These are phyloP conservation scores for Paecilomyces variotii DNA, from an alignment of 2,329 filamentous ascomycete species.

Conservation along the genomic window DNA sequence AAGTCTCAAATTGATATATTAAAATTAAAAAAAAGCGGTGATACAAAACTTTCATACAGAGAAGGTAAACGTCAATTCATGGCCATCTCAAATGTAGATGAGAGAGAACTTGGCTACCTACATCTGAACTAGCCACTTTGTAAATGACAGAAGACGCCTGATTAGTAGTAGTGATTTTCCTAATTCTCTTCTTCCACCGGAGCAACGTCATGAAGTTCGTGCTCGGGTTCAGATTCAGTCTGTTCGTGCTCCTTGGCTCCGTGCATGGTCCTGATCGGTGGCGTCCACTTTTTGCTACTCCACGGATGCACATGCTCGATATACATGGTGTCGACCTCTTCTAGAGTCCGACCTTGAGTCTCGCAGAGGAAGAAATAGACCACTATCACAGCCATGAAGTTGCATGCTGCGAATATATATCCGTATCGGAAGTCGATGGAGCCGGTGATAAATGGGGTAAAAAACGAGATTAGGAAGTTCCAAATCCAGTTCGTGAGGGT, in stretches of 20 bases:
- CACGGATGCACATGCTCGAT: conserved; percentile 56
- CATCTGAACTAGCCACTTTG: background rate
- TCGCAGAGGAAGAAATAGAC: conserved; percentile 76
- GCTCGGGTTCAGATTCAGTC: background rate
- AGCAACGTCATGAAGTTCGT: conserved; percentile 1
- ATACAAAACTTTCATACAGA: background rate
- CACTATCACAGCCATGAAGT: conserved; percentile 54
- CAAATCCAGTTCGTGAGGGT: conserved; percentile 72
- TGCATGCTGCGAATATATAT: conserved; percentile 70
- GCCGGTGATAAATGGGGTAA: conserved; percentile 69
- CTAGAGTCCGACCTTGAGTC: conserved; percentile 62
- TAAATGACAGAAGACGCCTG: background rate
- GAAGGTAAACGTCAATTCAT: background rate
- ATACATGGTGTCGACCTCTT: conserved; percentile 77
- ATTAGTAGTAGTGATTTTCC: background rate
- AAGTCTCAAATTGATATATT: background rate
- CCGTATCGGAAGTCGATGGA: conserved; percentile 69
- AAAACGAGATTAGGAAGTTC: conserved; percentile 71
- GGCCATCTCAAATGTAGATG: background rate
- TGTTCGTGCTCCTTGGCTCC: background rate
- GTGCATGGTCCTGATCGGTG: conserved; percentile 14
- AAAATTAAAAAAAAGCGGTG: background rate
- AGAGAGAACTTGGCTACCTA: background rate
- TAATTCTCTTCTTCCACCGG: background rate
- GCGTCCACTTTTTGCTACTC: conserved; percentile 48